These are phyloP conservation scores for Termitomyces sp. DNA, from an alignment of 768 basidiomycete species.

Conservation along the genomic window DNA sequence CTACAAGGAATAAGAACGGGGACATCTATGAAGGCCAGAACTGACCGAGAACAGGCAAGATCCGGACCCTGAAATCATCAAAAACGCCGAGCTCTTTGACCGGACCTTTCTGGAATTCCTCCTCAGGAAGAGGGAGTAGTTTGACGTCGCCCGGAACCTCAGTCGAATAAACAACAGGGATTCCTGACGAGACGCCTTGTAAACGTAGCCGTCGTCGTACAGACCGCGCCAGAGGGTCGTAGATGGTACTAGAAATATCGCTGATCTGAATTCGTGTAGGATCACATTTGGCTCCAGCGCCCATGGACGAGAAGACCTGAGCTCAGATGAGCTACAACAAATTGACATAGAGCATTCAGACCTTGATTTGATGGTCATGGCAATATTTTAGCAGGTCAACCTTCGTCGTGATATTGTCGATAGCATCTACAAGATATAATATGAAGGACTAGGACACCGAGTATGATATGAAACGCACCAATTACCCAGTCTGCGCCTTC, in stretches of 20 bases:
- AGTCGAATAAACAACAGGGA: conserved; percentile 93
- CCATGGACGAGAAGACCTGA: conserved; percentile 97
- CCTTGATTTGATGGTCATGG: conserved; percentile 74
- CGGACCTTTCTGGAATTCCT: conserved; percentile 86
- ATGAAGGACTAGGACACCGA: conserved; percentile 3
- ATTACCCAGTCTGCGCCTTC: conserved; percentile 94
- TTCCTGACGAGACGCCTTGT: conserved; percentile 58
- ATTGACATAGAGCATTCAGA: conserved; percentile 21
- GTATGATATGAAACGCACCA: conserved; percentile 40
- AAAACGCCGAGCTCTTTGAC: conserved; percentile 88
- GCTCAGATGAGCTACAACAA: conserved; percentile 25
- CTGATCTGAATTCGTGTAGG: conserved; percentile 94
- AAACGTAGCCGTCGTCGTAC: conserved; percentile 76
- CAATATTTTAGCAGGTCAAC: conserved; percentile 93
- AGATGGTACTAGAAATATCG: conserved; percentile 88
- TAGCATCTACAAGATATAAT: conserved; percentile 65
- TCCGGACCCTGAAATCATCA: conserved; percentile 91
- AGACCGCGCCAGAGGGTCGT: conserved; percentile 91
- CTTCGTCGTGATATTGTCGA: conserved; percentile 97
- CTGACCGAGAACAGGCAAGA: conserved; percentile 85
- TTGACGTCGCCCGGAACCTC: conserved; percentile 89
- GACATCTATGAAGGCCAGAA: background rate
- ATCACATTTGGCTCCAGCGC: conserved; percentile 91
- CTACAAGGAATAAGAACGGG: conserved; percentile 25
- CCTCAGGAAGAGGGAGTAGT: conserved; percentile 85